Conservation (phyloP, 2,329 filamentous ascomycete genomes). For the Fusarium denticulatum region DNA sequence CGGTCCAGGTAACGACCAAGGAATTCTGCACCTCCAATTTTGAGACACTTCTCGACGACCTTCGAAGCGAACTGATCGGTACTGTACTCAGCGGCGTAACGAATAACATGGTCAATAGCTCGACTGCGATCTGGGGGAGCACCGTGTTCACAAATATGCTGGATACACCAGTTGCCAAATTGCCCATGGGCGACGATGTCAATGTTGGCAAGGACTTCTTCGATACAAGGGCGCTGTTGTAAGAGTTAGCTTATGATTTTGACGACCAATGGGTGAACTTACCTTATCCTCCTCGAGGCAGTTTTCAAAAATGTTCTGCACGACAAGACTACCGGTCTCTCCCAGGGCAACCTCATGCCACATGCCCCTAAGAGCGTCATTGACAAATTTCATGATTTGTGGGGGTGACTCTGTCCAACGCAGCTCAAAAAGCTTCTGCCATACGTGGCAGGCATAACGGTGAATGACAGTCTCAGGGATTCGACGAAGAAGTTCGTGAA, state of each 20-base stretch:
- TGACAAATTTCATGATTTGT: constrained; percentile 98
- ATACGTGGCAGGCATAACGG: constrained; percentile 98
- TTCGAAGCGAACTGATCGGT: constrained; percentile 99
- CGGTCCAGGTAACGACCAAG: constrained; percentile 91
- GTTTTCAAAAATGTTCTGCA: constrained; percentile 99
- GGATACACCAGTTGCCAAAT: constrained; percentile 99
- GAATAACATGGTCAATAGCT: constrained; percentile 94
- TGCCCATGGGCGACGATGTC: constrained; percentile 97
- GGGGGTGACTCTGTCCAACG: constrained; percentile 95
- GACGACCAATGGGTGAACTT: constrained; percentile 38
- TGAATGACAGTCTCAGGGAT: constrained; percentile 99
- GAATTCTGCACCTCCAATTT: constrained; percentile 92
- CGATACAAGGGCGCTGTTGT: constrained; percentile 88
- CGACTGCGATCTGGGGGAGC: constrained; percentile 89
- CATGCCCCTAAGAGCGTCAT: constrained; percentile 93
- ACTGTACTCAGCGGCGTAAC: constrained; percentile 93
- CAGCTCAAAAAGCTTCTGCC: constrained; percentile 99
- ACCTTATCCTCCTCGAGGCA: constrained; percentile 99
- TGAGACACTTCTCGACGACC: constrained; percentile 98
- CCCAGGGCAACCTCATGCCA: constrained; percentile 98
- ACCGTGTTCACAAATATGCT: constrained; percentile 98
- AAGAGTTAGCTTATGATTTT: constrained; percentile 24
- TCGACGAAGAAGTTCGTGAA: constrained; percentile 92
- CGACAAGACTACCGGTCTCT: constrained; percentile 96
- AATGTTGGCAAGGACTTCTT: constrained; percentile 94